A percentile compares a stretch with the other conserved stretches of the same genome.
phyloP scores from a whole-genome alignment of 495 filamentous ascomycete species.

The Penicilliopsis zonata region DNA sequence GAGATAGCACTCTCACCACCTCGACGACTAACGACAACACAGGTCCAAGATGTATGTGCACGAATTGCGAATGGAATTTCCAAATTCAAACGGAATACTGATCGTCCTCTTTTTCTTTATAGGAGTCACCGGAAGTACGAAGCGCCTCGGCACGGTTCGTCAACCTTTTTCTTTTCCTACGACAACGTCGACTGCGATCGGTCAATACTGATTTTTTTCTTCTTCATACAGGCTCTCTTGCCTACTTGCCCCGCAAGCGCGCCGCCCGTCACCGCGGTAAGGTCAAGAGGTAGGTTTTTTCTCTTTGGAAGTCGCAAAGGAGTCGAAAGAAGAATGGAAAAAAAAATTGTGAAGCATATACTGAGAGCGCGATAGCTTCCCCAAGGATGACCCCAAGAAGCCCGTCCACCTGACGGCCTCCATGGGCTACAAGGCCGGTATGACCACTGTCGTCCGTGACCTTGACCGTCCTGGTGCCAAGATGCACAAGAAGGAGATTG shows the following conservation, averaged over 20 bases:
- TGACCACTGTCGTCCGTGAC: constrained; percentile 99
- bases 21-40: constrained; percentile 43
- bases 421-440: constrained; percentile 99
- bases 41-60: constrained; percentile 41
- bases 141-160: constrained; percentile 88
- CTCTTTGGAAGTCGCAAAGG: constrained; percentile 1
- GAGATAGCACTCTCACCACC: constrained; percentile 31
- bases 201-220: constrained; percentile 8
- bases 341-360: constrained; percentile 18
- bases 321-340: too few relatives aligned
- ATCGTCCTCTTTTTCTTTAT: constrained; percentile 11
- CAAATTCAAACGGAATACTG: constrained; percentile 17
- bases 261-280: constrained; percentile 92
- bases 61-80: neutral
- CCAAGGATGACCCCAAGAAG: constrained; percentile 99
- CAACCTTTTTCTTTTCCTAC: constrained; percentile 16
- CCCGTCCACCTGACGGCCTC: constrained; percentile 96
- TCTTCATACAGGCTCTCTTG: constrained; percentile 54
- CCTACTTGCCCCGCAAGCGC: constrained; percentile 94
- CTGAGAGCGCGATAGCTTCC: constrained; percentile 61
- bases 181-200: constrained; percentile 15
- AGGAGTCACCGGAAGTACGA: constrained; percentile 73
- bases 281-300: constrained; percentile 76
- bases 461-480: constrained; percentile 98
- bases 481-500: constrained; percentile 99